These are phyloP conservation scores for Stygiomarasmius scandens DNA, from an alignment of 1,284 basidiomycete genomes.

Conservation along the genomic window DNA sequence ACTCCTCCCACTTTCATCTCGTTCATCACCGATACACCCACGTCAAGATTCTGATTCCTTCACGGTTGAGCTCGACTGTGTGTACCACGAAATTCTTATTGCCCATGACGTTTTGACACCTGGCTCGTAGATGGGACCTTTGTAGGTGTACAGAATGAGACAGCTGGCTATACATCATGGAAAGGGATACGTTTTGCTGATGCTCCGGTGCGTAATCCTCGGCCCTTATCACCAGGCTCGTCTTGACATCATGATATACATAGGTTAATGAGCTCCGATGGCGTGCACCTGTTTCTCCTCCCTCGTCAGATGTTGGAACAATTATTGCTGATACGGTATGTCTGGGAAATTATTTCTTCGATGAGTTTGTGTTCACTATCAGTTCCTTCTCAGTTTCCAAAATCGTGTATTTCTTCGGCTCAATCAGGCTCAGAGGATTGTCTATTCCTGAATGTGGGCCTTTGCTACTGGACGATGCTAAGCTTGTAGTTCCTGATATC, in stretches of 20 bases:
- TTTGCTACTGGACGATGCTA: background rate
- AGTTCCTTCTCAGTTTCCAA: background rate
- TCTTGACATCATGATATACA: background rate
- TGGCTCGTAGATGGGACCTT: conserved; percentile 38
- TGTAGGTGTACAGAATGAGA: conserved; percentile 30
- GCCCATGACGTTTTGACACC: background rate
- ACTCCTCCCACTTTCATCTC: too few relatives aligned
- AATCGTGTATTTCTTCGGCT: background rate
- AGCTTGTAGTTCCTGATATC: background rate
- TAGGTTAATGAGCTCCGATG: conserved; percentile 37
- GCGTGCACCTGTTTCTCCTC: conserved; percentile 40
- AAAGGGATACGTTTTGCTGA: conserved; percentile 42
- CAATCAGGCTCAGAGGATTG: conserved; percentile 38
- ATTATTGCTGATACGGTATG: conserved; percentile 37
- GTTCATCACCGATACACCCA: too few relatives aligned
- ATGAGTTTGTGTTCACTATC: background rate
- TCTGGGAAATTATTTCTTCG: background rate
- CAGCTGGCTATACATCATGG: conserved; percentile 36
- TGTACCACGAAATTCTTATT: background rate
- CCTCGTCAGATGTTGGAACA: conserved; percentile 34
- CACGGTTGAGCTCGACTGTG: background rate
- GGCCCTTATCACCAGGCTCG: background rate
- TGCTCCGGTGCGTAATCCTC: conserved; percentile 25
- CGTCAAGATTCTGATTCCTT: too few relatives aligned
- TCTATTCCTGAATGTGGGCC: conserved; percentile 40